Base-by-base conservation (phyloP, 306 rosid species). In the Pterocarpus macrocarpus region DNA sequence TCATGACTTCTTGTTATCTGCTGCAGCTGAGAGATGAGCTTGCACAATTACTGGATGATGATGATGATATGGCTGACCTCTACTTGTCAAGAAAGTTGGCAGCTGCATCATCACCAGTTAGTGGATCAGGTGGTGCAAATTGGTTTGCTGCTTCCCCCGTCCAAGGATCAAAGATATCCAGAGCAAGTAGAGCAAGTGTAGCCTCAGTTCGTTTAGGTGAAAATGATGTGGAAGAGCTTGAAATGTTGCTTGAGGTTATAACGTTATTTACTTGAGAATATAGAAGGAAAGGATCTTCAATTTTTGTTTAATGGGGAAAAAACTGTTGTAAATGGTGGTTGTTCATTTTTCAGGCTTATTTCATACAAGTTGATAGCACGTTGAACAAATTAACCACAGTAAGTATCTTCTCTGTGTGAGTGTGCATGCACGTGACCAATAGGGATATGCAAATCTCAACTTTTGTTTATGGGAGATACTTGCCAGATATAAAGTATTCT, bases 51-150 rank as follows among this genome's bases (percentile, higher is more conserved):
- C 89, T 91, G 80, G 98, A 93, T 64, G 99, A 95, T 57, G 99
- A 95, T 0, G 99, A 93, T 35, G 98, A 95, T 79, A 93, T 93
- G 99, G 97, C 99, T 43, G 99, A 93, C 75, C 96, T 95, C 38
- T 95, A 95, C 90, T 86, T 95, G 81, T 89, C 97, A 45, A 91
- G 99, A 89, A 95, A 95, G 87, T 75, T 90, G 77, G 87, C 84
- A 4, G 86, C 90, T 56, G 76, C 90, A 65, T 81, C 28, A 22
- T 22, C 98, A 55, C 97, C 97, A 49, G 87, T 84, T 76, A 87
- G 94, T 77, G 94, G 83, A 86, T 91, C 90, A 55, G 93, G 93
- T 43, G 59, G 83, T 80, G 86, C 84, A 57, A 86, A 81, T 83
- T 90, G 91, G 95, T 88, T 81, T 85, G 87, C 90, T 73, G 77